Conservation (phyloP, 352 stramenopile genomes). For the Phytopythium cucurbitacearum region DNA sequence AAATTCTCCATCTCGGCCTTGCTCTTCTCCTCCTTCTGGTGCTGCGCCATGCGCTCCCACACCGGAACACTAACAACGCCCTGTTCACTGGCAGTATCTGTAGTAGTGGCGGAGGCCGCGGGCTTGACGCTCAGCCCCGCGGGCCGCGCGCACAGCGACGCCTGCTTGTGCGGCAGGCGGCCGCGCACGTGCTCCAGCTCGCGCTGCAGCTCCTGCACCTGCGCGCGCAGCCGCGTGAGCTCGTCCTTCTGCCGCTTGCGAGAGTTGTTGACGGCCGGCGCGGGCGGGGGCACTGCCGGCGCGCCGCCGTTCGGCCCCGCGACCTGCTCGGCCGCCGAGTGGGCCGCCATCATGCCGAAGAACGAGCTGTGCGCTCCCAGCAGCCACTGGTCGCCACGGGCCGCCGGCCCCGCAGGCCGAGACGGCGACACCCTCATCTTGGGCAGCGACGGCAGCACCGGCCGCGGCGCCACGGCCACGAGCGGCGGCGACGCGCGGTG, state of each 20-base stretch:
- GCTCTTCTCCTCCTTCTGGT: slow-evolving; percentile 64
- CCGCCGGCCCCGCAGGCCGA: no score
- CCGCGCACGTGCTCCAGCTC: slow-evolving; percentile 35
- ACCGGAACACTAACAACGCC: slow-evolving; percentile 18
- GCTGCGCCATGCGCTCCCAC: slow-evolving; percentile 61
- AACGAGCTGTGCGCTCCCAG: slow-evolving; percentile 3
- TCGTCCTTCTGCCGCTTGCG: slow-evolving; percentile 57
- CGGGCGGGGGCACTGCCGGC: background rate
- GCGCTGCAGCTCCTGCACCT: slow-evolving; percentile 55
- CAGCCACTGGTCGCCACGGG: slow-evolving; percentile 12
- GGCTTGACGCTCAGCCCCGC: no score
- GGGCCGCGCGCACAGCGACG: background rate
- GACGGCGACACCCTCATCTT: slow-evolving; percentile 31
- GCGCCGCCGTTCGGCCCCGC: background rate
- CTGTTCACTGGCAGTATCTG: slow-evolving; percentile 4
- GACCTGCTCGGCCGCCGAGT: slow-evolving; percentile 3
- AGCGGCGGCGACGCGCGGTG: slow-evolving; percentile 14
- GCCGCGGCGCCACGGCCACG: slow-evolving; percentile 11
- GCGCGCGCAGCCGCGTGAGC: slow-evolving; percentile 34
- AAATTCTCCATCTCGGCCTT: slow-evolving; percentile 72
- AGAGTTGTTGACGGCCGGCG: slow-evolving; percentile 35
- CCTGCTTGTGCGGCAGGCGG: slow-evolving; percentile 16
- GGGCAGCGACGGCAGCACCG: slow-evolving; percentile 25
- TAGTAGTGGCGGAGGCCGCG: background rate
- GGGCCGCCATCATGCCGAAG: slow-evolving; percentile 3